Base-by-base conservation (phyloP, 1,139 yeast species). In the Protomyces arabidopsidicola region DNA sequence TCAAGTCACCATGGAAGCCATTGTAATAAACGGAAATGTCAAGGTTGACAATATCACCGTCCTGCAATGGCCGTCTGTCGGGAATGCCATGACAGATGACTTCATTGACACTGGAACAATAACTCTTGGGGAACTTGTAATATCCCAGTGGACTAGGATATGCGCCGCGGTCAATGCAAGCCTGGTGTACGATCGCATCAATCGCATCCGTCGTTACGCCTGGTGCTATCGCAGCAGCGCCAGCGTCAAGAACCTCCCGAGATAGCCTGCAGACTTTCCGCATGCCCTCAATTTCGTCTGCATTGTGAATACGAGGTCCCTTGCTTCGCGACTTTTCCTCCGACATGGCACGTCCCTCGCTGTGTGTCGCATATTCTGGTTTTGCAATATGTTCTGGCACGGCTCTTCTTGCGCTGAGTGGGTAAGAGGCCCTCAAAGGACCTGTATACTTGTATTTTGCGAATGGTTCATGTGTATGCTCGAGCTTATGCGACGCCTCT, bases 31-130 rank as follows among this genome's bases (percentile, higher is more conserved):
- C 76, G 2, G 97, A 82, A 58, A 95, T 90, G 74, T 95, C 99
- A 69, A 95, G 78, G 74, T 95, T 95, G 69, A 95, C 81, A 69
- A 95, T 93, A 74, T 95, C 99, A 62, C 99, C 98, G 71, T 93
- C 98, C 74, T 89, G 78, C 68, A 95, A 80, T 50, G 84, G 84
- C 64, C 91, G 83, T 76, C 88, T 82, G 75, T 95, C 98, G 31
- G 98, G 98, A 66, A 93, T 88, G 69, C 99, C 99, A 75, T 93
- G 99, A 75, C 99, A 93, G 67, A 93, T 88, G 66, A 90, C 86
- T 77, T 93, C 98, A 75, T 95, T 70, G 52, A 95, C 85, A 5
- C 97, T 90, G 0, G 97, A 90, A 77, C 98, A 95, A 55, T 90
- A 82, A 38, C 95, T 86, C 75, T 90, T 91, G 50, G 98, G 98